Conservation (phyloP, 1,284 basidiomycete genomes). For the Phellinidium pouzarii region DNA sequence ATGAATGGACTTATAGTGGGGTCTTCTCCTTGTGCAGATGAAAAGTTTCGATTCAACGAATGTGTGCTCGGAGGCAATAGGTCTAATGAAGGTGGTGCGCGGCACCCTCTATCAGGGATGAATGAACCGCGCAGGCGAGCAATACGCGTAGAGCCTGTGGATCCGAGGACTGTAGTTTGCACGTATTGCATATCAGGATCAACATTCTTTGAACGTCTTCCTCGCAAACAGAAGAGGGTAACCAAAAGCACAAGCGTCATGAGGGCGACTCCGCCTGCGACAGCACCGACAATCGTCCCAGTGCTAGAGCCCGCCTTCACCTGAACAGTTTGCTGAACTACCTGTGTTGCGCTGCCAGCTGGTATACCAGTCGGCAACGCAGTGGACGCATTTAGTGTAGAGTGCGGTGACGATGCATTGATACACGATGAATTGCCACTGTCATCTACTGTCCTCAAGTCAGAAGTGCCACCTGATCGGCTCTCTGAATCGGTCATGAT, state of each 20-base stretch:
- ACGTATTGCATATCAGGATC: neutral
- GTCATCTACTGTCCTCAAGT: slow-evolving; percentile 39
- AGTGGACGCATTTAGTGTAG: slow-evolving; percentile 24
- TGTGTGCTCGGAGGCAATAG: slow-evolving; percentile 8
- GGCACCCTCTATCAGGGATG: slow-evolving; percentile 4
- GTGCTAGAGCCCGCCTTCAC: slow-evolving; percentile 20
- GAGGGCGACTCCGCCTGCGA: slow-evolving; percentile 51
- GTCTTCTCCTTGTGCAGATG: slow-evolving; percentile 21
- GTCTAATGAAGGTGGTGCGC: slow-evolving; percentile 14
- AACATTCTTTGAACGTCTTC: slow-evolving; percentile 25
- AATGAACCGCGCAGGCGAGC: slow-evolving; percentile 11
- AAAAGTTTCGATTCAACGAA: slow-evolving; percentile 2
- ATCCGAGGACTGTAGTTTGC: slow-evolving; percentile 5
- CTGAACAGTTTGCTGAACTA: slow-evolving; percentile 9
- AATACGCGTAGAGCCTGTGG: slow-evolving; percentile 12
- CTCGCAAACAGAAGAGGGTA: slow-evolving; percentile 41
- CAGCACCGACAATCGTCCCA: slow-evolving; percentile 49
- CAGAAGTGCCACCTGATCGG: slow-evolving; percentile 51
- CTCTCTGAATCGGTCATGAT: slow-evolving; percentile 53
- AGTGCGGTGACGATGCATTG: slow-evolving; percentile 43
- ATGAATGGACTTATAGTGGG: slow-evolving; percentile 26
- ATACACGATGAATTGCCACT: slow-evolving; percentile 51
- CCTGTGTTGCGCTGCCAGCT: slow-evolving; percentile 18
- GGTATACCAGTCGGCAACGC: slow-evolving; percentile 21
- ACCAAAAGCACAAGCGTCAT: slow-evolving; percentile 43